A percentile compares a stretch with the other conserved stretches of the same genome.
Conservation (phyloP, 208 protist species). For the Angomonas desouzai region DNA sequence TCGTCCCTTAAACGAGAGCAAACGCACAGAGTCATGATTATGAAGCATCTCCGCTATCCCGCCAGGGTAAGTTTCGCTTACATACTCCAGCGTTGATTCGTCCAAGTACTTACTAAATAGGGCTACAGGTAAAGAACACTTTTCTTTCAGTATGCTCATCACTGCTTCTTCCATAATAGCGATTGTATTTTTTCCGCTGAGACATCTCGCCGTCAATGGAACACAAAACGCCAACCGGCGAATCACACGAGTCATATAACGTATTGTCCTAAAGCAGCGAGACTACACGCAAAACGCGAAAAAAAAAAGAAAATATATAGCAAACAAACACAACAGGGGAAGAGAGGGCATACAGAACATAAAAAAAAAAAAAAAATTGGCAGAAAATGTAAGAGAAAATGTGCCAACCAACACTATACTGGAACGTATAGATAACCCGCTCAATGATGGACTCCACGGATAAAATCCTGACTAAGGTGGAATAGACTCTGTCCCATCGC, state of each 20-base stretch:
- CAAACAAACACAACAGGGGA: no score
- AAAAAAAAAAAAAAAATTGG: neutral
- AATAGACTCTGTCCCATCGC: conserved; percentile 83
- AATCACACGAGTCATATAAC: no score
- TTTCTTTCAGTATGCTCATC: conserved; percentile 4
- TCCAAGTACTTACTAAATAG: conserved; percentile 43
- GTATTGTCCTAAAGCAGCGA: neutral
- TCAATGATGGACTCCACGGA: conserved; percentile 13
- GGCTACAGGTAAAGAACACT: conserved; percentile 60
- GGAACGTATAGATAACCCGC: no score
- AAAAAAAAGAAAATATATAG: neutral
- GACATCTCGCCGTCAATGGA: neutral
- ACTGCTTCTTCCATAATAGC: neutral
- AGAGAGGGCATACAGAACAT: no score
- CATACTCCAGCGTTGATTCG: conserved; percentile 52
- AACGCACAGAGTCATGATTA: neutral
- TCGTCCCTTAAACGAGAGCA: conserved; percentile 30
- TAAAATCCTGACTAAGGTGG: conserved; percentile 60
- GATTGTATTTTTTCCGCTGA: neutral
- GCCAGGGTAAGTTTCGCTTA: conserved; percentile 27
- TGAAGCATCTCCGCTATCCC: conserved; percentile 13
- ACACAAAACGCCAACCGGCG: no score
- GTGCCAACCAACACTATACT: no score
- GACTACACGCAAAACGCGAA: neutral
- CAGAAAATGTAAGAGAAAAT: neutral